A percentile compares a stretch with the other conserved stretches of the same genome.
Conservation (phyloP, 306 rosid genomes). For the Fragaria iinumae region DNA sequence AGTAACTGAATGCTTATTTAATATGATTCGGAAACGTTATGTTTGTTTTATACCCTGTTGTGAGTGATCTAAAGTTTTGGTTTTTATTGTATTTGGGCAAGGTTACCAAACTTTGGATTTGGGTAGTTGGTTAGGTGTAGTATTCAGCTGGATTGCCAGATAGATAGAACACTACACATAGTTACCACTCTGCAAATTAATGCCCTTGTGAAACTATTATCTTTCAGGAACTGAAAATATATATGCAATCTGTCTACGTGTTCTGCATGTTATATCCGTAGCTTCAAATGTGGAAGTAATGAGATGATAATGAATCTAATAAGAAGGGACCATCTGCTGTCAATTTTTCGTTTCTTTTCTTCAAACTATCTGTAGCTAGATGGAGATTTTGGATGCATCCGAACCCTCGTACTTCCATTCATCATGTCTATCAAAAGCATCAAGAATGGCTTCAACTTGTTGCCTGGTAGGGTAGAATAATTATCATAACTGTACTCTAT, state of each 20-base stretch:
- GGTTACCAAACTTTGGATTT: neutral
- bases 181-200: neutral
- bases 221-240: neutral
- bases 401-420: neutral
- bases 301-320: neutral
- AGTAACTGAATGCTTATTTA: neutral
- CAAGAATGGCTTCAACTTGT: neutral
- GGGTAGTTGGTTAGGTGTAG: slow-evolving; percentile 10
- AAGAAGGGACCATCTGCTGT: neutral
- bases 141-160: neutral
- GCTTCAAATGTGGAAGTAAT: neutral
- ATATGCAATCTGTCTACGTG: neutral
- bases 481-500: neutral
- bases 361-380: neutral
- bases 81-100: neutral
- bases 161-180: neutral
- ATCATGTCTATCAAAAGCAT: neutral
- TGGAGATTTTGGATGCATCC: neutral
- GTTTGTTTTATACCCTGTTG: neutral
- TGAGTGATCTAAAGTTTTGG: neutral
- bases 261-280: neutral
- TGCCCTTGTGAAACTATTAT: neutral
- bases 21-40: neutral
- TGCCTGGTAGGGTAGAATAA: neutral
- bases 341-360: neutral